Percentiles rank a stretch among this genome's conserved stretches.
These are phyloP conservation scores for Mucor lusitanicus DNA, from an alignment of 371 early-diverging fungal species.

Conservation along the genomic window DNA sequence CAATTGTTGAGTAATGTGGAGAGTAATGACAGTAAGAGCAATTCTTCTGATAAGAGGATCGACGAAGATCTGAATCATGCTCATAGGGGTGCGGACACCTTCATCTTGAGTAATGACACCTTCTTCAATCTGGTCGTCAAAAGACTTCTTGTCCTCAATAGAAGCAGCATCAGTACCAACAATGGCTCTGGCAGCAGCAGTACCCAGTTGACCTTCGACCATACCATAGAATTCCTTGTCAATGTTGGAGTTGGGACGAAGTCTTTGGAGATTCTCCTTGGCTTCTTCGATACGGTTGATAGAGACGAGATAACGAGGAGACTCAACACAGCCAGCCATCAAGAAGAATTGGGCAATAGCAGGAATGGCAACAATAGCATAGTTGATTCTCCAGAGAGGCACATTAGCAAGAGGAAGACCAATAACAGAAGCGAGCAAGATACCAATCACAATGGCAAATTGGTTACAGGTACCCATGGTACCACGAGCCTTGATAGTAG, in stretches of 20 bases:
- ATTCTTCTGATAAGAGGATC: constrained; percentile 56
- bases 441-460: constrained; percentile 79
- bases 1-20: constrained; percentile 72
- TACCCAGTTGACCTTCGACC: constrained; percentile 22
- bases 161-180: constrained; percentile 94
- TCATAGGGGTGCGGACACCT: constrained; percentile 17
- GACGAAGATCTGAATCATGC: constrained; percentile 40
- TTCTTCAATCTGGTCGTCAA: constrained; percentile 6
- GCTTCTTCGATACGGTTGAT: constrained; percentile 21
- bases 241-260: constrained; percentile 55
- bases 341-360: constrained; percentile 68
- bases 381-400: constrained; percentile 70
- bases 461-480: constrained; percentile 75
- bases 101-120: constrained; percentile 1
- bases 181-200: constrained; percentile 81
- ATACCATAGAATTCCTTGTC: constrained; percentile 64
- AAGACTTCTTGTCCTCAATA: not conserved
- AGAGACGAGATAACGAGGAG: constrained; percentile 47
- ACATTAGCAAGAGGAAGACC: constrained; percentile 60
- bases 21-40: constrained; percentile 42
- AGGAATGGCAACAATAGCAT: constrained; percentile 68
- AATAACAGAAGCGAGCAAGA: constrained; percentile 64
- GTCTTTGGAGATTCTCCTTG: constrained; percentile 42
- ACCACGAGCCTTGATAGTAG: constrained; percentile 72
- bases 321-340: constrained; percentile 72